Evolutionary conservation across 371 early-diverging fungal genomes (phyloP).

Genomic region (Coemansia sp.): DNA sequence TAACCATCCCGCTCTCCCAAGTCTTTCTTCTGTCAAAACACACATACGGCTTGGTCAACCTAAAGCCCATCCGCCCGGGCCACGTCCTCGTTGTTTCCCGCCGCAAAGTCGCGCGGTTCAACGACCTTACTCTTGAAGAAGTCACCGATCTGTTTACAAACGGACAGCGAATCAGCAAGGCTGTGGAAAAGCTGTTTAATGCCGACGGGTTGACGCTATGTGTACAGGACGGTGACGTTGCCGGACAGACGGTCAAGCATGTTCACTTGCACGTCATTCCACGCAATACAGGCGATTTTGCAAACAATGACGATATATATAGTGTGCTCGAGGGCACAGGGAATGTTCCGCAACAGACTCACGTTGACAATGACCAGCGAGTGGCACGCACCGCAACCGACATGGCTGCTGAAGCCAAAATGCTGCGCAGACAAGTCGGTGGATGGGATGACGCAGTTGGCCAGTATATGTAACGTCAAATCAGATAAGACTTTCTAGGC

Average conservation of each 20-base stretch:
- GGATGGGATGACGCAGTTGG: conserved; percentile 7
- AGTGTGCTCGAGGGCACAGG: conserved; percentile 65
- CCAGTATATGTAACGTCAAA: not conserved
- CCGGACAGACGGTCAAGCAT: conserved; percentile 94
- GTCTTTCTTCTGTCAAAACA: conserved; percentile 71
- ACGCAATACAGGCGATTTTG: conserved; percentile 76
- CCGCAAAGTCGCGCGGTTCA: conserved; percentile 67
- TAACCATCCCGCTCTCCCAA: conserved; percentile 63
- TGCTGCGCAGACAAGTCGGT: conserved; percentile 34
- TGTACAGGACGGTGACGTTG: conserved; percentile 81
- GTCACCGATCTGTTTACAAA: conserved; percentile 77
- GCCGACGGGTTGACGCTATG: conserved; percentile 76
- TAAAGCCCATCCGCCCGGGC: conserved; percentile 81
- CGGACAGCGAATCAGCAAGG: conserved; percentile 73
- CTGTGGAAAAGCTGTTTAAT: conserved; percentile 71
- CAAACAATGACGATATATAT: conserved; percentile 89
- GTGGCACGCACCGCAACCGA: conserved; percentile 68
- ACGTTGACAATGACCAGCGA: conserved; percentile 67
- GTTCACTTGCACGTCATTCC: conserved; percentile 96
- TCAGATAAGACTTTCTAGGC: not conserved
- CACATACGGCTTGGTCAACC: conserved; percentile 79
- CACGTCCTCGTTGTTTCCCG: conserved; percentile 82
- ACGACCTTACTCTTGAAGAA: conserved; percentile 76
- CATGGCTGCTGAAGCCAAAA: conserved; percentile 74
- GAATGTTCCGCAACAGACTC: conserved; percentile 10